phyloP scores from a whole-genome alignment of 768 basidiomycete species.

The Mycena vitilis region DNA sequence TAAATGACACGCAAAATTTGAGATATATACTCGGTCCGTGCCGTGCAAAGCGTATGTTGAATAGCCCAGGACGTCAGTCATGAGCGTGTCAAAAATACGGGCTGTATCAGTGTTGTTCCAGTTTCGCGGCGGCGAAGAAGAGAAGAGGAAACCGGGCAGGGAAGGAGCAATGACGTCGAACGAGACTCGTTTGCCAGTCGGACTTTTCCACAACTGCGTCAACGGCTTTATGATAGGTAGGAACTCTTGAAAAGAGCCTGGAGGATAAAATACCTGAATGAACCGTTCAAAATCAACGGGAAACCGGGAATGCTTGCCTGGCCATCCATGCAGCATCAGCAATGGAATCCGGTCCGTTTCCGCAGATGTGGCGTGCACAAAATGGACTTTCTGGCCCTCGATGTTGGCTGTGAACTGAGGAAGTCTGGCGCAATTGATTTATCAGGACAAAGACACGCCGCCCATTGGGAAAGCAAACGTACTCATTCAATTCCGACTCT shows the following conservation, averaged over 20 bases:
- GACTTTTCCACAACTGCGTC: slow-evolving; percentile 5
- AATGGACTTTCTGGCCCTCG: slow-evolving; percentile 30
- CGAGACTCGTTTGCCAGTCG: slow-evolving; percentile 13
- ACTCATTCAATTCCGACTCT: slow-evolving; percentile 17
- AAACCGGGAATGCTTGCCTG: slow-evolving; percentile 15
- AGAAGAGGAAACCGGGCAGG: slow-evolving; percentile 38
- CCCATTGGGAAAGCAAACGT: background rate
- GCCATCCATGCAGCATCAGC: slow-evolving; percentile 31
- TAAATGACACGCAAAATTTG: background rate
- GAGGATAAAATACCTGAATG: background rate
- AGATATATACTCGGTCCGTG: slow-evolving; percentile 38
- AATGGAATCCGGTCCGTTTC: slow-evolving; percentile 27
- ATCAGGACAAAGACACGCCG: background rate
- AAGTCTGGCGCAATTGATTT: slow-evolving; percentile 1
- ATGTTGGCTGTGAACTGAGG: slow-evolving; percentile 32
- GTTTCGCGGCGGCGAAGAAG: slow-evolving; percentile 32
- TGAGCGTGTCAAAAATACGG: slow-evolving; percentile 41
- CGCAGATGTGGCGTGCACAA: slow-evolving; percentile 21
- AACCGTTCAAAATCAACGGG: too few relatives aligned
- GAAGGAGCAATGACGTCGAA: slow-evolving; percentile 24
- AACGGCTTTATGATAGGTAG: slow-evolving; percentile 25
- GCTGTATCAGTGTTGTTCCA: slow-evolving; percentile 39
- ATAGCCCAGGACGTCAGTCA: slow-evolving; percentile 43
- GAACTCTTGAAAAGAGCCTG: slow-evolving; percentile 32
- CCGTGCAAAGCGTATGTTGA: slow-evolving; percentile 38